These are phyloP conservation scores for Eutrema japonicum DNA, from an alignment of 345 rosid species.

Conservation along the genomic window DNA sequence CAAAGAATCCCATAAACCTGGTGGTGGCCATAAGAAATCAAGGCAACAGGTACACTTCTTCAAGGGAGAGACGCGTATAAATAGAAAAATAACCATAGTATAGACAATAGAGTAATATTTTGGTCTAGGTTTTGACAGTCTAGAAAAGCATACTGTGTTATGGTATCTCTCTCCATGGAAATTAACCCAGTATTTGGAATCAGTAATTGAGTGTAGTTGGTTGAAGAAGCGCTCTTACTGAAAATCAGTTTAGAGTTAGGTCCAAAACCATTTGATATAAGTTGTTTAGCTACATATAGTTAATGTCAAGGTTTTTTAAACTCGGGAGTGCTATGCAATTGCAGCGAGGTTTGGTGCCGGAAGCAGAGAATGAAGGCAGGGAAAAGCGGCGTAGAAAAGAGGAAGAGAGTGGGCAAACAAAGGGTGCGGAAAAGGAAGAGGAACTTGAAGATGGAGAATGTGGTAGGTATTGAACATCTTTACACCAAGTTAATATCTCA, in stretches of 20 bases:
- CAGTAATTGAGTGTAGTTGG: background rate
- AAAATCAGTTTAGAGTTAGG: conserved; percentile 9
- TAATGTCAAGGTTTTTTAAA: conserved; percentile 4
- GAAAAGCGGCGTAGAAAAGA: conserved; percentile 73
- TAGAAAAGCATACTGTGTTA: background rate
- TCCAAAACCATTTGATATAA: conserved; percentile 13
- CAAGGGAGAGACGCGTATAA: background rate
- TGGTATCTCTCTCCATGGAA: conserved; percentile 11
- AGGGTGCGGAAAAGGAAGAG: conserved; percentile 47
- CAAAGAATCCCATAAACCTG: conserved; percentile 58
- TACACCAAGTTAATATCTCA: conserved; percentile 6
- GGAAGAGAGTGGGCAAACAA: conserved; percentile 54
- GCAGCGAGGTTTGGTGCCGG: conserved; percentile 68
- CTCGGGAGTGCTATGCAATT: conserved; percentile 14
- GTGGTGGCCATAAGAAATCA: conserved; percentile 62
- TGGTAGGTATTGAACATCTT: conserved; percentile 54
- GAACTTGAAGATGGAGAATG: conserved; percentile 95
- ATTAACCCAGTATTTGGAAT: background rate
- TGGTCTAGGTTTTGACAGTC: background rate
- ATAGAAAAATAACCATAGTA: background rate
- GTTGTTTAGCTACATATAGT: conserved; percentile 6
- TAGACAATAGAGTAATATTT: background rate
- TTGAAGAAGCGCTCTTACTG: conserved; percentile 12
- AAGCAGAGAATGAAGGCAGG: conserved; percentile 69
- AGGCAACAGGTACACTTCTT: conserved; percentile 56